Evolutionary conservation across 441 rosid genomes (phyloP).

Genomic region (Euphorbia schlechtendalii): DNA sequence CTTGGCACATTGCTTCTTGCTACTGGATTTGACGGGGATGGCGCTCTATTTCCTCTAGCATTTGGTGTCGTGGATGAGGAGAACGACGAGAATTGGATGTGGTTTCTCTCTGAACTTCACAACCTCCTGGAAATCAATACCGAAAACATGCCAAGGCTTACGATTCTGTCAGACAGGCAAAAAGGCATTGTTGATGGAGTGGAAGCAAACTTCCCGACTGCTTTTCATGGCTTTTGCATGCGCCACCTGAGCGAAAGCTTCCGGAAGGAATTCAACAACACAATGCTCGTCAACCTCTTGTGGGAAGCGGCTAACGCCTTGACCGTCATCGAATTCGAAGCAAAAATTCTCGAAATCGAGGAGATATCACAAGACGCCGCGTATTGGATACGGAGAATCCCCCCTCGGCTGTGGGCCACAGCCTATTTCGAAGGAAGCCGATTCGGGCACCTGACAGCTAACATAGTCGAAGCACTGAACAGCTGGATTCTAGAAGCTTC

Average conservation of each 20-base stretch:
- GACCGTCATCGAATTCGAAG: slow-evolving; percentile 88
- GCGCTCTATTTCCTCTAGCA: slow-evolving; percentile 82
- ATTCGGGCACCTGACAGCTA: slow-evolving; percentile 87
- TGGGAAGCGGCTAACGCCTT: slow-evolving; percentile 95
- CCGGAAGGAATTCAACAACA: slow-evolving; percentile 86
- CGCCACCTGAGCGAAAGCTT: slow-evolving; percentile 90
- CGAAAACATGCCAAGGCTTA: slow-evolving; percentile 95
- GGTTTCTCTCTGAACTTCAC: slow-evolving; percentile 95
- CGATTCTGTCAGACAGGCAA: slow-evolving; percentile 85
- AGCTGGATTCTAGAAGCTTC: slow-evolving; percentile 88
- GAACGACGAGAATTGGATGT: slow-evolving; percentile 96
- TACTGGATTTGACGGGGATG: slow-evolving; percentile 90
- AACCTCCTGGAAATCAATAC: slow-evolving; percentile 82
- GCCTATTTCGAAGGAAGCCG: slow-evolving; percentile 90
- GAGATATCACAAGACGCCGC: slow-evolving; percentile 93
- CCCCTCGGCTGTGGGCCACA: slow-evolving; percentile 92
- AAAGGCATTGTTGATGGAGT: slow-evolving; percentile 92
- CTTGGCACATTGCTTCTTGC: slow-evolving; percentile 89
- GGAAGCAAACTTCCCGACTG: slow-evolving; percentile 85
- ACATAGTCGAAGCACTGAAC: slow-evolving; percentile 72
- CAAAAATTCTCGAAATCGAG: slow-evolving; percentile 78
- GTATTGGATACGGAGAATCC: slow-evolving; percentile 80
- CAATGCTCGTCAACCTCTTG: slow-evolving; percentile 72
- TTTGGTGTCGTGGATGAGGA: slow-evolving; percentile 93
- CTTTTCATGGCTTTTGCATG: slow-evolving; percentile 96